A percentile compares a stretch with the other conserved stretches of the same genome.
Evolutionary conservation across 441 rosid genomes (phyloP).

Genomic region (Omphalea diandra): DNA sequence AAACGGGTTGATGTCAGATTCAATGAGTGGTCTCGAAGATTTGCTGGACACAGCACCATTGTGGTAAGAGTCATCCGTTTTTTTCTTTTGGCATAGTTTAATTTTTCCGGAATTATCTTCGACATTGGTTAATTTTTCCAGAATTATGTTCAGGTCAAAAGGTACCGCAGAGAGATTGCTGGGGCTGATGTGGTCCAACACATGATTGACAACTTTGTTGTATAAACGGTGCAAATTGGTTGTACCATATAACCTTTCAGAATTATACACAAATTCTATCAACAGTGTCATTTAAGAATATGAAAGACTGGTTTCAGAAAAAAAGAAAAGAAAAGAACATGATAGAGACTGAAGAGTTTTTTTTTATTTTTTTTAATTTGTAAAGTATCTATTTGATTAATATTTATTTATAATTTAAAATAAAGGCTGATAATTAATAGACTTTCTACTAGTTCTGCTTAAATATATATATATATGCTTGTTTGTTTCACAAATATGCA

Average conservation of each 20-base stretch:
- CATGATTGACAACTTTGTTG: slow-evolving; percentile 65
- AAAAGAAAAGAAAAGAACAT: too few species aligned
- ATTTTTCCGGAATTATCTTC: too few species aligned
- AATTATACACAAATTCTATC: not conserved
- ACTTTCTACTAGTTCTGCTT: too few species aligned
- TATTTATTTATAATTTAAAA: too few species aligned
- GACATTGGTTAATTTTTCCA: slow-evolving; percentile 5
- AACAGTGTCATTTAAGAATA: not conserved
- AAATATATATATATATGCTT: too few species aligned
- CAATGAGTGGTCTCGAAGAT: slow-evolving; percentile 62
- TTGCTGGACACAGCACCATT: slow-evolving; percentile 72
- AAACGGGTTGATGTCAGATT: slow-evolving; percentile 80
- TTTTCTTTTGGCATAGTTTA: not conserved
- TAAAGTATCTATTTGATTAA: too few species aligned
- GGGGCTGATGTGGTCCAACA: slow-evolving; percentile 83
- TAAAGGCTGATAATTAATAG: too few species aligned
- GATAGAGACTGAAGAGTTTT: slow-evolving; percentile 59
- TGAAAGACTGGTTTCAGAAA: too few species aligned
- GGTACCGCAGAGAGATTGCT: slow-evolving; percentile 48
- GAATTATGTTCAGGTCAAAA: slow-evolving; percentile 56
- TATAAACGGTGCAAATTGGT: slow-evolving; percentile 26
- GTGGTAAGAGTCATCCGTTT: slow-evolving; percentile 51
- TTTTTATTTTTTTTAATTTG: slow-evolving; percentile 49
- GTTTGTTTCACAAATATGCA: too few species aligned
- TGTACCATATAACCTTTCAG: not conserved